Base-by-base conservation (phyloP, 2,329 filamentous ascomycete genomes). In the Akanthomyces lecanii region DNA sequence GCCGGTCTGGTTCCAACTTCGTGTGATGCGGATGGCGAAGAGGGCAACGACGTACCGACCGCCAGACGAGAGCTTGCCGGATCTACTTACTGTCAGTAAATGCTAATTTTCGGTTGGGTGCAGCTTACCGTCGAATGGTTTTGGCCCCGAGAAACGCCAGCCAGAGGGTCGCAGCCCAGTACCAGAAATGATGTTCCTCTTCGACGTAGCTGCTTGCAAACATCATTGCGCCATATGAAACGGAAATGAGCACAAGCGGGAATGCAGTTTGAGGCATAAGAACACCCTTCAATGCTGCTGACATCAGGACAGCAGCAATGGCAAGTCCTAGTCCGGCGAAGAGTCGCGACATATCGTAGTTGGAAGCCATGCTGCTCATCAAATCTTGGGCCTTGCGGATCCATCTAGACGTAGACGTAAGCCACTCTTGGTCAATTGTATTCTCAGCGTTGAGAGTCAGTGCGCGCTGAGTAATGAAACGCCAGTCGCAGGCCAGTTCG, bases 111-210 rank as follows among this genome's bases (percentile, higher is more conserved):
- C 1, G 16, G 5, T 25, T 5, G 12, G 51, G 40, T n/a, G 18
- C 18, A 28, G 51, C 70, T 51, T 66, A 79, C 79, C 75, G 75
- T 63, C 71, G 72, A 51, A 79, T 76, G 70, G 77, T 76, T 67
- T 79, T 81, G 48, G 83, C 66, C 38, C 79, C 80, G 14, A 89
- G 76, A 36, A 81, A 78, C 1, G 79, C 75, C 38, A 89, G 71
- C 90, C 90, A 96, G 7, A 85, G 83, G 0, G 89, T 87, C 0
- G 89, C 84, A 1, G 86, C 77, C 92, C 94, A 98, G 76, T 99
- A 98, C 95, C 95, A 99, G 73, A 97, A 97, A 68, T 98, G 92
- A 56, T 99, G 95, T 74, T 99, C 95, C 76, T 99, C 95, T 75
- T 99, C 95, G 2, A 99, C 92, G 73, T 95, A 99, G 71, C 93